phyloP scores from a whole-genome alignment of 768 basidiomycete species.

The Fomitopsis pulvina region DNA sequence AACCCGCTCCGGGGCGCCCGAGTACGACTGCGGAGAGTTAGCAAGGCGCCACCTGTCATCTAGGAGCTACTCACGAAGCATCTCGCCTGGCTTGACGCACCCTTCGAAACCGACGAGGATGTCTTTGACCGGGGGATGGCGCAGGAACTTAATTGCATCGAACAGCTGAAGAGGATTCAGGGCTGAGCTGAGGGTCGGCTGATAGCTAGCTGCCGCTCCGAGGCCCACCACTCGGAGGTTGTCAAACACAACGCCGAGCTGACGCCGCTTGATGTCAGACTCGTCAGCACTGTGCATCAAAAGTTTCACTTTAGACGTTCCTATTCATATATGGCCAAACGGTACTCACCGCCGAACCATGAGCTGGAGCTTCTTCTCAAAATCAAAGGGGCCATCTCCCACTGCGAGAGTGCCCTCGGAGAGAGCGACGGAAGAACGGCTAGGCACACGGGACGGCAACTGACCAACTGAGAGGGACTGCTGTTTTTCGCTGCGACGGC shows the following conservation, averaged over 20 bases:
- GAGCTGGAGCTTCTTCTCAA: slow-evolving; percentile 22
- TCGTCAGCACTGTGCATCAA: slow-evolving; percentile 37
- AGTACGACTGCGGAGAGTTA: slow-evolving; percentile 55
- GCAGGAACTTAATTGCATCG: slow-evolving; percentile 34
- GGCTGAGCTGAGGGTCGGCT: slow-evolving; percentile 55
- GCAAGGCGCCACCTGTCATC: neutral
- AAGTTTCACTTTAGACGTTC: neutral
- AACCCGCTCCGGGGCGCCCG: slow-evolving; percentile 81
- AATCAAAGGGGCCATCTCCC: slow-evolving; percentile 21
- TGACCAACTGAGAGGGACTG: neutral
- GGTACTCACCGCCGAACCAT: slow-evolving; percentile 18
- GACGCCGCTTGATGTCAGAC: slow-evolving; percentile 42
- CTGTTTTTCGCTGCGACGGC: neutral
- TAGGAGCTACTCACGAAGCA: slow-evolving; percentile 48
- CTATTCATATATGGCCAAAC: neutral
- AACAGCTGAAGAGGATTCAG: slow-evolving; percentile 47
- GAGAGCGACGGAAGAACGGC: neutral
- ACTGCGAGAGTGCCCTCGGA: slow-evolving; percentile 18
- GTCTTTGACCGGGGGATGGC: slow-evolving; percentile 56
- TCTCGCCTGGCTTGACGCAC: slow-evolving; percentile 54
- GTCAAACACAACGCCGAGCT: slow-evolving; percentile 57
- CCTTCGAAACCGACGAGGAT: slow-evolving; percentile 51
- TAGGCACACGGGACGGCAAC: neutral
- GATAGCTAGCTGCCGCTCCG: slow-evolving; percentile 47
- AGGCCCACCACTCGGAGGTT: slow-evolving; percentile 54